These are phyloP conservation scores for Torulaspora pretoriensis DNA, from an alignment of 1,139 yeast genomes.

Conservation along the genomic window DNA sequence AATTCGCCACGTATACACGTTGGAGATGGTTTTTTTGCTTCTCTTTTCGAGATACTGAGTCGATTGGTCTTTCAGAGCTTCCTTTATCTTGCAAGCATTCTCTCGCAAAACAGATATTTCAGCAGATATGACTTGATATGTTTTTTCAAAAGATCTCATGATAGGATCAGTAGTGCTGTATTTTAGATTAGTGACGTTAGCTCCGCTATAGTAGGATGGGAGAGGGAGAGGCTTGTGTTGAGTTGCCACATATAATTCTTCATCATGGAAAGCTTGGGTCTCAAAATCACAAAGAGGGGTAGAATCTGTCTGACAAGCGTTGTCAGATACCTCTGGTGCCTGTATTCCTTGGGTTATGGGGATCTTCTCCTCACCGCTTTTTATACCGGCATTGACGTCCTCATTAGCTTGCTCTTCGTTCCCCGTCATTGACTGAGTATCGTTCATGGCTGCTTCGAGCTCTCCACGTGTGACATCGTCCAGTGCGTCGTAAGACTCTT, in stretches of 20 bases:
- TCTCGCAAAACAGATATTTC: conserved; percentile 39
- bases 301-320: conserved; percentile 31
- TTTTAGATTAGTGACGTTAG: conserved; percentile 16
- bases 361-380: neutral
- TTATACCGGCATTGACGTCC: neutral
- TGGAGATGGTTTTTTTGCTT: conserved; percentile 20
- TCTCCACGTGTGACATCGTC: conserved; percentile 22
- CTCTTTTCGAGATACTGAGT: conserved; percentile 24
- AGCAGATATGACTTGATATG: conserved; percentile 41
- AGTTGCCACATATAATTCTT: conserved; percentile 37
- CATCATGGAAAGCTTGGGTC: conserved; percentile 39
- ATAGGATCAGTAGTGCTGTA: conserved; percentile 27
- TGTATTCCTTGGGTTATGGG: conserved; percentile 13
- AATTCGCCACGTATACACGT: conserved; percentile 42
- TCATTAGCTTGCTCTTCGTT: neutral
- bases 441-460: conserved; percentile 14
- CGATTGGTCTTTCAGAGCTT: conserved; percentile 39
- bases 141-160: conserved; percentile 37
- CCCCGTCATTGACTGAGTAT: neutral
- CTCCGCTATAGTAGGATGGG: conserved; percentile 23
- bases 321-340: conserved; percentile 13
- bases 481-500: conserved; percentile 23
- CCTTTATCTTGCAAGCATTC: conserved; percentile 35
- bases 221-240: conserved; percentile 23
- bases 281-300: conserved; percentile 19